Evolutionary conservation across 257 asterid genomes (phyloP), one percentile per base, ranked within the genome.

Genomic region (Thymus mandschuricus): DNA sequence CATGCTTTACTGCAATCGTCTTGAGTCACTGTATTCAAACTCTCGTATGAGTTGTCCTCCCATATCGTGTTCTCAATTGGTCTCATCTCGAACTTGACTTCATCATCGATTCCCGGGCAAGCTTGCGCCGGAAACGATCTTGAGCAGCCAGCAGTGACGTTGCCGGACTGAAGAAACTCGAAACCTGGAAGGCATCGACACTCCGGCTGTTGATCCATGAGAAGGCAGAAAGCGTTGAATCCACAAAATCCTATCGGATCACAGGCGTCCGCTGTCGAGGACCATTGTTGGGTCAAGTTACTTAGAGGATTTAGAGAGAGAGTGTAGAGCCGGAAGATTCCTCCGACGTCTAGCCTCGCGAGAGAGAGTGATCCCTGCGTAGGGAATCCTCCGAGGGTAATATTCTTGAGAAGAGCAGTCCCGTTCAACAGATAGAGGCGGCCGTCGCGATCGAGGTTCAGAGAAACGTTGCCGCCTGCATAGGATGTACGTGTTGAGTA

Each of bases 121-220:
- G 77, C 64, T 61, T 51, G 67, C 2, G 58, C 35, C 0, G 54
- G 33, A 10, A 70, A 73, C 50, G 44, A 66, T 44, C 87, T 77
- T 1, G 59, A 27, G 12, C 89, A 84, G 21, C 82, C 88, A 0
- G 76, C 73, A 35, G 57, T 75, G 85, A 66, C 31, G 45, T 80
- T 82, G 8, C 83, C 80, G 1, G 68, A 65, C 54, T 31, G 70
- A 7, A 71, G 67, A 30, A 62, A 63, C 5, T 63, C 76, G 48
- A 85, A 85, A 13, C 86, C 84, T 3, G 85, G 91, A 15, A 85
- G 89, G 65, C 89, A 85, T 35, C 0, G 29, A 56, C 94, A 85
- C 0, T 44, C 34, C 0, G 56, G 38, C 9, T 1, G 48, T 0
- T 6, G n/a, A 74, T 75, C 89, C 64, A 64, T 56, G 11, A 2